Conservation (phyloP, 2,329 filamentous ascomycete genomes). For the Trichophyton schoenleinii region DNA sequence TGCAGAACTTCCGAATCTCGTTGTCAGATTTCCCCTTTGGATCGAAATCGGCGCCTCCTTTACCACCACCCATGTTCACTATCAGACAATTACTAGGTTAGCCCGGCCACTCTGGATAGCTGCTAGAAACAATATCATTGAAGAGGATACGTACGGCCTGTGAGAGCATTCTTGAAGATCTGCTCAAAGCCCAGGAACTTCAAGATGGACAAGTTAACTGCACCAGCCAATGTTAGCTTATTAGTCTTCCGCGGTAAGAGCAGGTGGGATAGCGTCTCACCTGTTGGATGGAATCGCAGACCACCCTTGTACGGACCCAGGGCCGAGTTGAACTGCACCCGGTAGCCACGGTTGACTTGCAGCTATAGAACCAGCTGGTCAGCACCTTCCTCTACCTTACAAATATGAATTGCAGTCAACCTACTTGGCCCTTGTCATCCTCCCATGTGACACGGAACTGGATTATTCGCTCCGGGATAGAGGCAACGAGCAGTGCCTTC, state of each 20-base stretch:
- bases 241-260: no score
- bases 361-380: constrained; percentile 36
- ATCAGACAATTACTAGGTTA: not conserved
- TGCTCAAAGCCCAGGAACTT: constrained; percentile 99
- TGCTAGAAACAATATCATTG: not conserved
- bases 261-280: constrained; percentile 3
- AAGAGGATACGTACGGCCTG: constrained; percentile 55
- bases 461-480: constrained; percentile 87
- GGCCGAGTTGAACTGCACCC: constrained; percentile 97
- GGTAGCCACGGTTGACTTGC: constrained; percentile 88
- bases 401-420: constrained; percentile 8
- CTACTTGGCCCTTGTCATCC: constrained; percentile 62
- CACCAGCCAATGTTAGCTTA: constrained; percentile 2
- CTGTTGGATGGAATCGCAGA: constrained; percentile 82
- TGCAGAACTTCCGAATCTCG: constrained; percentile 96
- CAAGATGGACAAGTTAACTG: constrained; percentile 52
- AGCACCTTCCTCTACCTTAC: not conserved
- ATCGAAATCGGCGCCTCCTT: constrained; percentile 96
- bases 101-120: not conserved
- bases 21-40: constrained; percentile 96
- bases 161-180: constrained; percentile 99
- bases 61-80: constrained; percentile 93
- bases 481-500: constrained; percentile 73
- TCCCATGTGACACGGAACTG: constrained; percentile 98
- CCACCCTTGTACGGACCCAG: constrained; percentile 97